Base-by-base conservation (phyloP, 495 filamentous ascomycete species). In the Xylaria curta region DNA sequence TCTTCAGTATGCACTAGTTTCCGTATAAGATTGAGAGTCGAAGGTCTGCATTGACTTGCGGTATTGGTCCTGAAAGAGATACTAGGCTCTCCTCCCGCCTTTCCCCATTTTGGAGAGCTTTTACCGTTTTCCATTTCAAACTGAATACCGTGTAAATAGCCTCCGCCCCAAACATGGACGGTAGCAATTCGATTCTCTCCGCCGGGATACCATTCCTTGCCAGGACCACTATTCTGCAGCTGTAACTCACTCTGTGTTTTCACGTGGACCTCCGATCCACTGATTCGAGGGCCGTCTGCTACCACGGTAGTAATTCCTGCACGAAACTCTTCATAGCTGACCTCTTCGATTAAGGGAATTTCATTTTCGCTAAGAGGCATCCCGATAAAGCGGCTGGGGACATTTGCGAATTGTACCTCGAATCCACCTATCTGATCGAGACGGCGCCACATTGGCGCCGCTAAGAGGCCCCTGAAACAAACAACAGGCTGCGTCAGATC, bases 51-150 rank as follows among this genome's bases (percentile, higher is more conserved):
- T 42, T 38, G 4, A 26, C 19, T 42, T 21, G 59, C n/a, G 19
- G 21, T 12, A 15, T 44, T 17, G 21, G 60, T 42, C 17, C 60
- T 62, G 38, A 62, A 62, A 26, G 60, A 62, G 17, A 62, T 19
- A 62, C 60, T 44, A 1, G 60, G 60, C 38, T 62, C 36, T 38
- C 60, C 60, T 62, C 60, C 60, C 17, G 60, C 60, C 60, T 62
- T 62, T 10, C 60, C 60, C 59, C 59, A 62, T 62, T 62, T 62
- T 26, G 60, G 60, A 1, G 60, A 62, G 1, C 60, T 44, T 21
- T 1, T 26, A 6, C 38, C 60, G 26, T 62, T 62, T 62, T 62
- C 60, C 60, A 62, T 62, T 62, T 62, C 60, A n/a, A 62, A 62
- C 26, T 62, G 60, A 4, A 62, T 28, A 44, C 60, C 60, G 21